Evolutionary conservation across 257 asterid genomes (phyloP).

Genomic region (Rubia yunnanensis): DNA sequence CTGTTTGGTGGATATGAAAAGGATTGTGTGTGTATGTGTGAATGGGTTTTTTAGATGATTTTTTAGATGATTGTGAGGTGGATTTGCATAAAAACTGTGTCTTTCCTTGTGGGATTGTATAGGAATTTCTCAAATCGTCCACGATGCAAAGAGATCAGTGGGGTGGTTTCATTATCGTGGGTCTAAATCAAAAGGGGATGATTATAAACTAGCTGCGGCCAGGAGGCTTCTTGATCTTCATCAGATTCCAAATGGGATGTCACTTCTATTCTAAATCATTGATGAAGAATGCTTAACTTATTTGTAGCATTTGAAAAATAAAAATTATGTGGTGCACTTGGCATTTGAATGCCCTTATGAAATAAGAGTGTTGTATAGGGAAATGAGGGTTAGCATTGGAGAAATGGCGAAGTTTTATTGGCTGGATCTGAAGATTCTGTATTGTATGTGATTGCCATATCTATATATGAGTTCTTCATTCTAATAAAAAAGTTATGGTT

Average conservation of each 20-base stretch:
- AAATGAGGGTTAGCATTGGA: background rate
- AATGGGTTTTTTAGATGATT: background rate
- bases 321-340: constrained; percentile 4
- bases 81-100: background rate
- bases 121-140: constrained; percentile 76
- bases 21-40: no score
- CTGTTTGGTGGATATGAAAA: no score
- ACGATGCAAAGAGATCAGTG: constrained; percentile 65
- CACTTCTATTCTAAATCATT: background rate
- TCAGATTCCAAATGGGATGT: constrained; percentile 31
- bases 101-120: background rate
- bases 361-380: background rate
- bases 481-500: background rate
- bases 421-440: background rate
- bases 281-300: background rate
- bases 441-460: background rate
- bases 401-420: background rate
- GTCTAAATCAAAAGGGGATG: constrained; percentile 40
- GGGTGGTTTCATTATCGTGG: constrained; percentile 68
- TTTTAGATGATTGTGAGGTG: background rate
- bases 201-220: constrained; percentile 23
- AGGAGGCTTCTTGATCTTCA: constrained; percentile 43
- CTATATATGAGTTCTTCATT: background rate
- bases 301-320: background rate
- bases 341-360: background rate